Evolutionary conservation across 2,329 filamentous ascomycete genomes (phyloP).

Genomic region (Aspergillus neotritici): DNA sequence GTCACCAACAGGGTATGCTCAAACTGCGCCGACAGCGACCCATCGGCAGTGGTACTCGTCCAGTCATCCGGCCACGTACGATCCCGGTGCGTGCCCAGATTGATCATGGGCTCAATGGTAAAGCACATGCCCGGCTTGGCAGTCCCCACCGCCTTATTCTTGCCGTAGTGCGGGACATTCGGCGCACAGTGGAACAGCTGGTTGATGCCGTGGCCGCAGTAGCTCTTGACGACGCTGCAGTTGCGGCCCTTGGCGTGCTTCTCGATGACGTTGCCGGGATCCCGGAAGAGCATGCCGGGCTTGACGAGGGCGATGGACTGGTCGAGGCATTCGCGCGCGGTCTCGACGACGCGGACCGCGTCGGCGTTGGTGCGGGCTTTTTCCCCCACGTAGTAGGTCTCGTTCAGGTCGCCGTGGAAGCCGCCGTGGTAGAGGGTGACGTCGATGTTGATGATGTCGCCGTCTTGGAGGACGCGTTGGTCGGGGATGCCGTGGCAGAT

Average conservation of each 20-base stretch:
- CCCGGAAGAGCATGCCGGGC: conserved; percentile 84
- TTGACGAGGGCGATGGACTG: conserved; percentile 87
- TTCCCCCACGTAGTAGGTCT: conserved; percentile 96
- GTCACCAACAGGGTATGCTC: conserved; percentile 82
- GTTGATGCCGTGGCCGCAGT: conserved; percentile 95
- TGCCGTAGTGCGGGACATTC: conserved; percentile 94
- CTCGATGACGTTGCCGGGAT: conserved; percentile 92
- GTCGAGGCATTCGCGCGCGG: conserved; percentile 82
- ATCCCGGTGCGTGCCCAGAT: conserved; percentile 81
- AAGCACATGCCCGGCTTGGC: conserved; percentile 98
- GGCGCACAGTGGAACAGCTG: conserved; percentile 88
- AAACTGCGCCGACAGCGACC: conserved; percentile 88
- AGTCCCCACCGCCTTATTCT: conserved; percentile 93
- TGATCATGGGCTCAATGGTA: conserved; percentile 98
- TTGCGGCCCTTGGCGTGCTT: conserved; percentile 80
- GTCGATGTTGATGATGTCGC: conserved; percentile 96
- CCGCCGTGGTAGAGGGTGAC: conserved; percentile 90
- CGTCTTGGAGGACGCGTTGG: conserved; percentile 76
- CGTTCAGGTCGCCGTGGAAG: conserved; percentile 94
- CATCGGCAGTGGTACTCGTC: conserved; percentile 91
- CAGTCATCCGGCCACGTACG: conserved; percentile 98
- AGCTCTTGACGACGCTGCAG: conserved; percentile 90
- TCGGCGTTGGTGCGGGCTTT: conserved; percentile 79
- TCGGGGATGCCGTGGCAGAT: conserved; percentile 99
- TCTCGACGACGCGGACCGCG: conserved; percentile 82